Evolutionary conservation across 768 basidiomycete genomes (phyloP), one percentile per base, ranked within the genome.

Genomic region (Exsudoporus frostii): DNA sequence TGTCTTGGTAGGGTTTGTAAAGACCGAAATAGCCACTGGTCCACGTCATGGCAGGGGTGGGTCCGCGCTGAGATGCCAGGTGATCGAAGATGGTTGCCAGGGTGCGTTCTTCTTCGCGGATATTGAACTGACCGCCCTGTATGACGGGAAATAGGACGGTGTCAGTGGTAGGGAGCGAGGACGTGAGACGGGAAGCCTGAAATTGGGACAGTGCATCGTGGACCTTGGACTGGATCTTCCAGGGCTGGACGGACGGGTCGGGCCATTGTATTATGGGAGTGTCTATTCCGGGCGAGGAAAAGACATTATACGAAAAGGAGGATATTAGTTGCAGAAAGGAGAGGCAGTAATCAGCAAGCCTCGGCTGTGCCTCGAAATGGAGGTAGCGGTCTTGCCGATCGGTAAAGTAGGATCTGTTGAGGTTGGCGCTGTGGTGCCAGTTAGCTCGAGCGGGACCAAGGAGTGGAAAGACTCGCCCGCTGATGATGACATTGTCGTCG

Each of bases 21-120:
- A 98, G 74, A 7, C 90, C 90, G 66, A 99, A 98, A 71, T 99
- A 99, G 11, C 97, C 97, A 62, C 88, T 94, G 7, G 97, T 99
- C 65, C 98, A 73, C 66, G 97, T 90, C 27, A 87, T 69, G 17
- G 80, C 62, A n/a, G 82, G 82, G 17, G 74, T 68, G 41, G 64
- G 24, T 43, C 37, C 19, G 25, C 20, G 44, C 19, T 58, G 46
- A 19, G 60, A 61, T 6, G 67, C 63, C 25, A 86, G 57, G 51
- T 76, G 68, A n/a, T 79, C 65, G 59, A 92, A 90, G 22, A 93
- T 76, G 30, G 74, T 66, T 7, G 71, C 60, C 27, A 93, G 67
- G 20, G 76, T 75, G 4, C 71, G 72, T 63, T 96, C 93, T 71
- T 98, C 94, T 69, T 98, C 92, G 30, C 85, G 82, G 49, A 97